Percentiles rank a stretch among this genome's conserved stretches.
Conservation (phyloP, 352 stramenopile species). For the Pelagophyceae sp. region DNA sequence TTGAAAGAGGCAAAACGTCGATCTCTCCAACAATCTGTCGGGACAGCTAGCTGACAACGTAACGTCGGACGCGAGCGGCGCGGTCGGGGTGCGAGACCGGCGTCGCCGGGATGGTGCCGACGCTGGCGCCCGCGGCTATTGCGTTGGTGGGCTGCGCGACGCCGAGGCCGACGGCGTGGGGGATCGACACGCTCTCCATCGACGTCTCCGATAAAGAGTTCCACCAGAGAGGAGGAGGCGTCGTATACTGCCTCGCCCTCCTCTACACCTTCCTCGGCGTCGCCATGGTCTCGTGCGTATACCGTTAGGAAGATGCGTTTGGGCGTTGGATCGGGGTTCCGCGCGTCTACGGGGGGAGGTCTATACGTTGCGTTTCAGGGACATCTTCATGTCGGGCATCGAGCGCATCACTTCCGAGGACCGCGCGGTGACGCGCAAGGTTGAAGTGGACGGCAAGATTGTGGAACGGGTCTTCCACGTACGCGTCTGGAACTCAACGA, state of each 20-base stretch:
- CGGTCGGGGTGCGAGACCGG: neutral
- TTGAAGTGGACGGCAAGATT: neutral
- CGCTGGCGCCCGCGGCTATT: neutral
- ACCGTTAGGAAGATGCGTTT: too few species aligned
- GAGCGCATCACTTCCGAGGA: conserved; percentile 35
- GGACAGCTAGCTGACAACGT: neutral
- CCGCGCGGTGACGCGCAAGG: neutral
- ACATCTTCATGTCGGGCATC: conserved; percentile 41
- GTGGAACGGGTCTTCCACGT: neutral
- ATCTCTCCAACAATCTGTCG: too few species aligned
- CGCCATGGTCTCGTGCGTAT: conserved; percentile 27
- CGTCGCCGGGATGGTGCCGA: neutral
- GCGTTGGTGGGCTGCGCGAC: neutral
- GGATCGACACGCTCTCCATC: neutral
- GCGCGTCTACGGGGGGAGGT: too few species aligned
- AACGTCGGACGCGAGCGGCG: neutral
- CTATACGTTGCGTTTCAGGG: too few species aligned
- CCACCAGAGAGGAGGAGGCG: too few species aligned
- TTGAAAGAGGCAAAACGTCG: too few species aligned
- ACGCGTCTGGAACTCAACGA: conserved; percentile 40
- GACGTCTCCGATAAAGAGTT: neutral
- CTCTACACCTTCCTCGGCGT: conserved; percentile 31
- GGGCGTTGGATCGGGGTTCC: too few species aligned
- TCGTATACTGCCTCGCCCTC: conserved; percentile 27
- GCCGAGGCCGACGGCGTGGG: neutral